These are phyloP conservation scores for Lachancea lanzarotensis DNA, from an alignment of 805 yeast genomes.

Conservation along the genomic window DNA sequence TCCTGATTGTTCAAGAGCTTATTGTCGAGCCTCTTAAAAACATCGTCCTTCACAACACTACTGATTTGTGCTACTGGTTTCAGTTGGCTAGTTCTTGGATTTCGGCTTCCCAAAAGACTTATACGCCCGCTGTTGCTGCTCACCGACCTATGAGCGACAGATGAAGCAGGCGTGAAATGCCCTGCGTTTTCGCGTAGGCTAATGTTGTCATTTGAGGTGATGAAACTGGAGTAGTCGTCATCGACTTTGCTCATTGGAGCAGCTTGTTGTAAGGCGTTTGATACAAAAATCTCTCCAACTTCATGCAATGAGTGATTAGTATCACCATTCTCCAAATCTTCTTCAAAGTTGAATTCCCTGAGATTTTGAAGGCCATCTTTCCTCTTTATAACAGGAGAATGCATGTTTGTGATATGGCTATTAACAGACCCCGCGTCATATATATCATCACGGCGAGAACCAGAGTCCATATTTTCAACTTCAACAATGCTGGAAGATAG, in stretches of 20 bases:
- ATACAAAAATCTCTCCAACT: neutral
- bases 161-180: constrained; percentile 2
- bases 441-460: neutral
- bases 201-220: constrained; percentile 21
- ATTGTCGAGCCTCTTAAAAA: constrained; percentile 10
- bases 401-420: neutral
- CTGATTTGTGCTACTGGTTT: neutral
- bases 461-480: neutral
- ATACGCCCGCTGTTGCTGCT: constrained; percentile 26
- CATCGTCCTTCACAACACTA: constrained; percentile 4
- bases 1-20: constrained; percentile 5
- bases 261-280: neutral
- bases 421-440: neutral
- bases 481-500: constrained; percentile 1
- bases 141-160: constrained; percentile 18
- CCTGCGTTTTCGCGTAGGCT: neutral
- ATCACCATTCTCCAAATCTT: neutral
- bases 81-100: neutral
- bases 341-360: constrained; percentile 38
- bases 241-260: constrained; percentile 9
- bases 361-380: constrained; percentile 46
- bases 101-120: constrained; percentile 16
- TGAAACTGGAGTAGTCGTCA: constrained; percentile 28
- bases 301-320: neutral
- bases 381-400: constrained; percentile 35